Evolutionary conservation across 257 asterid species (phyloP), one percentile per base, ranked within the genome.

Genomic region (Schizonepeta tenuifolia): DNA sequence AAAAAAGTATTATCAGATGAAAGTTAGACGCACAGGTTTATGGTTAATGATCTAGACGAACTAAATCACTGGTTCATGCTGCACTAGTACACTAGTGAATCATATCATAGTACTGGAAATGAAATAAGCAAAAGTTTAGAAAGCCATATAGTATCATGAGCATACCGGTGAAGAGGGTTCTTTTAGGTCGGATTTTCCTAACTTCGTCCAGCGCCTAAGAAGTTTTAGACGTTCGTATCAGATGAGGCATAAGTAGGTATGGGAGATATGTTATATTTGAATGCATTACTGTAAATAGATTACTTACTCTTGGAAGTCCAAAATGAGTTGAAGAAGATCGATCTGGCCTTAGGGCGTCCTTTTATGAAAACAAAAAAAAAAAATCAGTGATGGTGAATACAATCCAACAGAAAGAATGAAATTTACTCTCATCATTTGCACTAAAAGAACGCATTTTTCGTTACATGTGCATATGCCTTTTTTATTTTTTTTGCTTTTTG

Each of bases 331-430:
- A 75, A 61, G 99, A 90, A 65, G 96, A 95, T 77, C 99, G 91
- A 75, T 90, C 98, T 46, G 98, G 99, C 76, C 99, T 83, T 68
- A 94, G 70, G 58, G 99, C 97, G 74, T 94, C 99, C 99, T 94
- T 66, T 68, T 38, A 54, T 31, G 69, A 49, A 82, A 66, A 61
- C 13, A 47, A 10, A 40, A 2, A 20, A 55, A 13, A 36, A 46
- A 33, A 65, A 47, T 58, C 28, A 66, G 57, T 18, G 21, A 44
- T 28, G 51, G 46, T 15, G 24, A n/a, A 65, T 28, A 24, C 56
- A 60, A 57, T 49, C 26, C 17, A 65, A 41, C 11, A 6, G 14
- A 59, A 35, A n/a, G 73, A 15, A 21, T 12, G 36, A 60, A 46
- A 67, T 61, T 60, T 15, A 58, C 36, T 56, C 62, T 56, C 62